These are phyloP conservation scores for Pseudofabraea citricarpa DNA, from an alignment of 2,329 filamentous ascomycete genomes.

Conservation along the genomic window DNA sequence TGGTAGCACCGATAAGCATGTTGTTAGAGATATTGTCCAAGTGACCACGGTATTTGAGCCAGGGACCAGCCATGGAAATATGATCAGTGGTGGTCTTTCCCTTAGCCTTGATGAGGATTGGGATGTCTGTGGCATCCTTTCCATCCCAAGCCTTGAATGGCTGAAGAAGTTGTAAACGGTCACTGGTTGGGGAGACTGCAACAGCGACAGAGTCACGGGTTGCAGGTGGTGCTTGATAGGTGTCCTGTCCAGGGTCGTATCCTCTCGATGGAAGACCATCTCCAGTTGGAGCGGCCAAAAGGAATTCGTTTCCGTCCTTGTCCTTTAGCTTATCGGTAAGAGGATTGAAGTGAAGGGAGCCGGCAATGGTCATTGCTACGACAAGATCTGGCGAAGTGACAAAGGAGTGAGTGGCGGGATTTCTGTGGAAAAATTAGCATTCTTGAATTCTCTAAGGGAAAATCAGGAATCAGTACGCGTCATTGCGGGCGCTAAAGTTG, in stretches of 20 bases:
- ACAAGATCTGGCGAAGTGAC: conserved; percentile 88
- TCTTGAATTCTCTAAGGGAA: no score
- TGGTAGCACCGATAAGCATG: conserved; percentile 97
- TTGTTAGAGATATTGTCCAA: conserved; percentile 99
- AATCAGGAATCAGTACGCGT: no score
- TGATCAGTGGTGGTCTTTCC: conserved; percentile 98
- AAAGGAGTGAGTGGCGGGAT: conserved; percentile 91
- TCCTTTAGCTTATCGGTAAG: conserved; percentile 87
- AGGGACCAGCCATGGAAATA: conserved; percentile 95
- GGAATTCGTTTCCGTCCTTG: conserved; percentile 95
- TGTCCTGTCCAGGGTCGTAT: conserved; percentile 88
- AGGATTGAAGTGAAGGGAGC: conserved; percentile 89
- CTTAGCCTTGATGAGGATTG: conserved; percentile 92
- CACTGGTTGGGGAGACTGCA: conserved; percentile 79
- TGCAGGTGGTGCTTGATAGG: conserved; percentile 89
- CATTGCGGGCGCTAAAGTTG: conserved; percentile 98
- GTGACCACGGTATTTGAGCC: conserved; percentile 98
- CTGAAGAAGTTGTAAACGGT: conserved; percentile 87
- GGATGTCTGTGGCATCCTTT: conserved; percentile 78
- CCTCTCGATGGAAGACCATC: conserved; percentile 74
- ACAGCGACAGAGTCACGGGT: conserved; percentile 72
- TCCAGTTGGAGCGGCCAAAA: conserved; percentile 74
- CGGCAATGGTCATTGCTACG: conserved; percentile 79
- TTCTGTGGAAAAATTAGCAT: no score
- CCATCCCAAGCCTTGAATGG: conserved; percentile 88